phyloP scores from a whole-genome alignment of 2,329 filamentous ascomycete species.

The Plenodomus lindquistii region DNA sequence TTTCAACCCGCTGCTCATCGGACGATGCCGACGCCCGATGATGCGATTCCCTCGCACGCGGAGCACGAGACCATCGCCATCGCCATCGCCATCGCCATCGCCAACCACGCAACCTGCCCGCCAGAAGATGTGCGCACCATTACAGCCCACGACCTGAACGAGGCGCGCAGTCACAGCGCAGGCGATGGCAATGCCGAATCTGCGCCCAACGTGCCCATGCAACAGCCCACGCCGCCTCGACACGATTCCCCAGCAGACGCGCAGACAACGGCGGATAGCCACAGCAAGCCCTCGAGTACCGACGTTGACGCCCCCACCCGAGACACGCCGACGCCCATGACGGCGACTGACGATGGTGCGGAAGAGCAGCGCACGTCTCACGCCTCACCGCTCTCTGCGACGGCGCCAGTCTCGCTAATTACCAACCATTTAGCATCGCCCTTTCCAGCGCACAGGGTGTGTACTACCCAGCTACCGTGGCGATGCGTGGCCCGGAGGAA shows the following conservation, averaged over 20 bases:
- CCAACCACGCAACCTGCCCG: constrained; percentile 55
- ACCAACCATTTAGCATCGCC: constrained; percentile 36
- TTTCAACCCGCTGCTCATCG: constrained; percentile 27
- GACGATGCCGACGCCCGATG: constrained; percentile 57
- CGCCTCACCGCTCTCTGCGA: constrained; percentile 36
- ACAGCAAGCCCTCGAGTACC: constrained; percentile 34
- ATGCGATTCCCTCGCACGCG: constrained; percentile 45
- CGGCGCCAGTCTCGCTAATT: constrained; percentile 26
- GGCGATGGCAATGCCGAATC: constrained; percentile 22
- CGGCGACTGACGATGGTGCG: constrained; percentile 37
- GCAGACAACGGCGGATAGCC: constrained; percentile 22
- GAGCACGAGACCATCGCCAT: constrained; percentile 33
- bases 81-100: no score
- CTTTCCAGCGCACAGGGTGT: constrained; percentile 40
- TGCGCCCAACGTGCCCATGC: constrained; percentile 23
- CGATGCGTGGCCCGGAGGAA: background rate
- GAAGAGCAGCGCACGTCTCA: constrained; percentile 42
- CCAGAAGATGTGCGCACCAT: constrained; percentile 47
- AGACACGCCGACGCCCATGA: constrained; percentile 46
- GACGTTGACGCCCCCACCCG: constrained; percentile 39
- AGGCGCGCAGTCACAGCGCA: constrained; percentile 21
- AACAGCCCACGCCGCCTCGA: constrained; percentile 44
- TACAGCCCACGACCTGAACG: constrained; percentile 36
- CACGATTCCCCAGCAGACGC: constrained; percentile 27
- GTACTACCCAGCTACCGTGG: constrained; percentile 13